phyloP scores from a whole-genome alignment of 495 filamentous ascomycete species.

The Choiromyces venosus region DNA sequence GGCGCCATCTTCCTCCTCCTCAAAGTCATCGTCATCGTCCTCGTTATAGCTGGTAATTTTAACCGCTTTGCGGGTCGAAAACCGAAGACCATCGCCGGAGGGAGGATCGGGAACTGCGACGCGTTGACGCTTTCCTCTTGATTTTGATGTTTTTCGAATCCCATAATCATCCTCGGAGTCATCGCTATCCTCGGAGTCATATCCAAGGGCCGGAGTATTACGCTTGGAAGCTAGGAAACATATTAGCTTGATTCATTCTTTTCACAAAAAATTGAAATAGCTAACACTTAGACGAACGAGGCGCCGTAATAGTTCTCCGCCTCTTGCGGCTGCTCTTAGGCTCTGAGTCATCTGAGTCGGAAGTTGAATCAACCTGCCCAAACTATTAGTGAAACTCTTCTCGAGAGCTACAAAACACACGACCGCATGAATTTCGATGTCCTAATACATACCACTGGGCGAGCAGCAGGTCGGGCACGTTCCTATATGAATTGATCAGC shows the following conservation, averaged over 20 bases:
- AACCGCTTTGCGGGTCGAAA: slow-evolving; percentile 80
- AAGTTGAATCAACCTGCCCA: slow-evolving; percentile 61
- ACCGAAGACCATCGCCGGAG: slow-evolving; percentile 66
- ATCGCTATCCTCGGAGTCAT: slow-evolving; percentile 51
- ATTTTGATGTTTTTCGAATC: slow-evolving; percentile 53
- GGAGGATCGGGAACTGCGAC: slow-evolving; percentile 60
- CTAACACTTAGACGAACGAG: slow-evolving; percentile 50
- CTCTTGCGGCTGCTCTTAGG: slow-evolving; percentile 56
- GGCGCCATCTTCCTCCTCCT: slow-evolving; percentile 62
- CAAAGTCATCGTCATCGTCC: slow-evolving; percentile 73
- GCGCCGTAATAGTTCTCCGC: slow-evolving; percentile 43
- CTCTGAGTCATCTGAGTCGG: slow-evolving; percentile 65
- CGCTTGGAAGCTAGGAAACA: slow-evolving; percentile 57
- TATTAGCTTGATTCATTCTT: slow-evolving; percentile 10
- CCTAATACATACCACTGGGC: slow-evolving; percentile 46
- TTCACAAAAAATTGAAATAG: slow-evolving; percentile 48
- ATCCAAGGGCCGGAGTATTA: slow-evolving; percentile 53
- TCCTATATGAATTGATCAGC: slow-evolving; percentile 47
- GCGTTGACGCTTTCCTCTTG: slow-evolving; percentile 68
- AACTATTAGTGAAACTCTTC: slow-evolving; percentile 39
- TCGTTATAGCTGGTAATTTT: slow-evolving; percentile 85
- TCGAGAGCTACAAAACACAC: neutral
- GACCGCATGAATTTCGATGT: slow-evolving; percentile 6
- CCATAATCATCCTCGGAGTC: slow-evolving; percentile 42
- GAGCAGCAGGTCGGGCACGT: slow-evolving; percentile 51